Percentiles rank a stretch among this genome's conserved stretches.
Conservation (phyloP, 192 early-diverging fungal genomes). For the Allomyces macrogynus region DNA sequence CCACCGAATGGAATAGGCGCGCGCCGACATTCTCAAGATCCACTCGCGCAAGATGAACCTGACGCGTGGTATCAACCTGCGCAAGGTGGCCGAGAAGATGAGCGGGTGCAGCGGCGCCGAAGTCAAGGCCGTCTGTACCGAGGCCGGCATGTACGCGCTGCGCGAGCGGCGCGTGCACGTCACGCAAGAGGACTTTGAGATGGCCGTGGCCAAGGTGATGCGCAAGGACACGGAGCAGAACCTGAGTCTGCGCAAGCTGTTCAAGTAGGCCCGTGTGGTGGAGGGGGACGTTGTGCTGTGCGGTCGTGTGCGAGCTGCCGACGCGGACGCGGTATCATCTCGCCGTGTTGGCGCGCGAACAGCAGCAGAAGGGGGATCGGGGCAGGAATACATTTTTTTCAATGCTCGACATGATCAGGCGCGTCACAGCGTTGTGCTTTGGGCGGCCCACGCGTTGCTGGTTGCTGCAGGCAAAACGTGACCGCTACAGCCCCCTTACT, state of each 20-base stretch:
- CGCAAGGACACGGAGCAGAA: constrained; percentile 96
- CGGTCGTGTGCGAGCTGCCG: too few relatives aligned
- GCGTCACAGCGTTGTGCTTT: too few relatives aligned
- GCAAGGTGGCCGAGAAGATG: constrained; percentile 76
- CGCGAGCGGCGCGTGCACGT: constrained; percentile 95
- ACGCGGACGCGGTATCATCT: too few relatives aligned
- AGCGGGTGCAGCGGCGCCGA: constrained; percentile 68
- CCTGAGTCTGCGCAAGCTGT: constrained; percentile 89
- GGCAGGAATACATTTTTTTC: too few relatives aligned
- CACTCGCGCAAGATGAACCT: constrained; percentile 84
- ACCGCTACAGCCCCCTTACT: too few relatives aligned
- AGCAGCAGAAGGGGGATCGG: too few relatives aligned
- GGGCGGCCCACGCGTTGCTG: too few relatives aligned
- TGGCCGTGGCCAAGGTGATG: constrained; percentile 97
- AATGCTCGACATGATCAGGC: too few relatives aligned
- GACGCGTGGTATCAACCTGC: constrained; percentile 71
- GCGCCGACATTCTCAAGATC: constrained; percentile 74
- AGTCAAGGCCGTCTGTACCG: constrained; percentile 74
- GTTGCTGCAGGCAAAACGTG: too few relatives aligned
- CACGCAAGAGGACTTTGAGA: constrained; percentile 99
- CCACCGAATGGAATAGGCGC: constrained; percentile 16
- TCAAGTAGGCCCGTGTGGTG: constrained; percentile 48
- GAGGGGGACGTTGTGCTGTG: too few relatives aligned
- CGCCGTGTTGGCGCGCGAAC: too few relatives aligned
- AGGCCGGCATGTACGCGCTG: constrained; percentile 76